Conservation (phyloP, 2,329 filamentous ascomycete species). For the Aureobasidium sp. region DNA sequence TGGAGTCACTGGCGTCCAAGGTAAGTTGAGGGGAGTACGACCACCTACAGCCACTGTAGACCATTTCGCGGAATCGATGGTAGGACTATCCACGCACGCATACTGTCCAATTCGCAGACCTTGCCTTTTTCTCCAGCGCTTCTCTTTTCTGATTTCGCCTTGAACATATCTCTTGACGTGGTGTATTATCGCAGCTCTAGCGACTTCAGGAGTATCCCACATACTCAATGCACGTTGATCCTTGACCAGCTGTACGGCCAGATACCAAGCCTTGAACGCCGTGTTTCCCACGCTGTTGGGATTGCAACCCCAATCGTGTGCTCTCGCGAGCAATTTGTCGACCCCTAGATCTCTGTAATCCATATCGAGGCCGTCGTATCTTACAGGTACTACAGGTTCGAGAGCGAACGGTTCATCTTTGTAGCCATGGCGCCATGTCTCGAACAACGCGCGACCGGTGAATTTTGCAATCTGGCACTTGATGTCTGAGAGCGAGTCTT, state of each 20-base stretch:
- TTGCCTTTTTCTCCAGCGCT: not conserved
- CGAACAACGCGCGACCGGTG: not conserved
- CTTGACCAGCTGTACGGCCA: not conserved
- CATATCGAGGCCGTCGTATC: slow-evolving; percentile 4
- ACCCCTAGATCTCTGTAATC: not conserved
- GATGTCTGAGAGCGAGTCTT: not conserved
- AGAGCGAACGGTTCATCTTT: not conserved
- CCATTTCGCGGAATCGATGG: not conserved
- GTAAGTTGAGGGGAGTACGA: too few species aligned
- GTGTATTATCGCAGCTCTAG: not conserved
- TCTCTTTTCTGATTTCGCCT: not conserved
- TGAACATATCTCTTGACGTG: not conserved
- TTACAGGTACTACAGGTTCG: not conserved
- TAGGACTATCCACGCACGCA: too few species aligned
- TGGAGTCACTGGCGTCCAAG: too few species aligned
- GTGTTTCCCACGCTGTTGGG: not conserved
- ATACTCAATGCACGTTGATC: not conserved
- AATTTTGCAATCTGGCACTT: not conserved
- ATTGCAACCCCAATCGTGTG: not conserved
- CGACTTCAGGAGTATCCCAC: not conserved
- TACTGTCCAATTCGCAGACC: too few species aligned
- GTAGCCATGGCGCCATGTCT: not conserved
- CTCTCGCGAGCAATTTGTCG: not conserved
- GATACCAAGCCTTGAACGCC: not conserved
- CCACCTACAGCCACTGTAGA: not conserved